Evolutionary conservation across 2,329 filamentous ascomycete genomes (phyloP).

Genomic region (Pestalotiopsis sp.): DNA sequence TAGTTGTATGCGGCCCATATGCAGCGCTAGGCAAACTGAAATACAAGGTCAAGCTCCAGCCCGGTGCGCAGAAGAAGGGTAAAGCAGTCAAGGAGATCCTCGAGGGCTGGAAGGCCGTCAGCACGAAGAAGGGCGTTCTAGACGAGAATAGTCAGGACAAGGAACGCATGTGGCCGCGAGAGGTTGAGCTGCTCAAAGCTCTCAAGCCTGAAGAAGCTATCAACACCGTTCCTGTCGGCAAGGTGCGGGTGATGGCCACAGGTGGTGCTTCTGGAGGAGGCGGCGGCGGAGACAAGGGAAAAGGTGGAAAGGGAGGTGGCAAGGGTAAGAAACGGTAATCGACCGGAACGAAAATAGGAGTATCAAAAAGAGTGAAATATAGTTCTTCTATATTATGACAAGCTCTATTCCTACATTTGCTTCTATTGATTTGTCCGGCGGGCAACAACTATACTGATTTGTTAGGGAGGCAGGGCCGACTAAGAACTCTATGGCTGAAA

Average conservation of each 20-base stretch:
- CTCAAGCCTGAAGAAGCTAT: slow-evolving; percentile 83
- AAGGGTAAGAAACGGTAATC: slow-evolving; percentile 47
- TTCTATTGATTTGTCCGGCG: too few species aligned
- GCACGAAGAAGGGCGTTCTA: slow-evolving; percentile 57
- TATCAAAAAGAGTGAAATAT: background rate
- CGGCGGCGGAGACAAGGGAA: slow-evolving; percentile 36
- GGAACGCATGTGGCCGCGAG: slow-evolving; percentile 82
- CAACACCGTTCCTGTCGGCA: slow-evolving; percentile 78
- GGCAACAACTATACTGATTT: too few species aligned
- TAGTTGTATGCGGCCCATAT: slow-evolving; percentile 69
- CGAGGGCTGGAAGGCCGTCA: slow-evolving; percentile 75
- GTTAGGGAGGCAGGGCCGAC: too few species aligned
- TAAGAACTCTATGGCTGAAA: too few species aligned
- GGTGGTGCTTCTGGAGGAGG: slow-evolving; percentile 53
- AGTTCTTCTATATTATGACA: too few species aligned
- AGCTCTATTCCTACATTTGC: too few species aligned
- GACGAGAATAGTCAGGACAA: slow-evolving; percentile 64
- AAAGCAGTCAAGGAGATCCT: slow-evolving; percentile 92
- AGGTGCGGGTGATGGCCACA: slow-evolving; percentile 77
- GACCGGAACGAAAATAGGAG: background rate
- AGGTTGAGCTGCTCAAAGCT: slow-evolving; percentile 80
- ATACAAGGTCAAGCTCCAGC: slow-evolving; percentile 95
- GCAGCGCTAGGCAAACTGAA: slow-evolving; percentile 71
- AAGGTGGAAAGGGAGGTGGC: slow-evolving; percentile 36
- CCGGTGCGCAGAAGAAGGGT: slow-evolving; percentile 87